These are phyloP conservation scores for Sphaerulina vaccinii DNA, from an alignment of 2,329 filamentous ascomycete species.

Conservation along the genomic window DNA sequence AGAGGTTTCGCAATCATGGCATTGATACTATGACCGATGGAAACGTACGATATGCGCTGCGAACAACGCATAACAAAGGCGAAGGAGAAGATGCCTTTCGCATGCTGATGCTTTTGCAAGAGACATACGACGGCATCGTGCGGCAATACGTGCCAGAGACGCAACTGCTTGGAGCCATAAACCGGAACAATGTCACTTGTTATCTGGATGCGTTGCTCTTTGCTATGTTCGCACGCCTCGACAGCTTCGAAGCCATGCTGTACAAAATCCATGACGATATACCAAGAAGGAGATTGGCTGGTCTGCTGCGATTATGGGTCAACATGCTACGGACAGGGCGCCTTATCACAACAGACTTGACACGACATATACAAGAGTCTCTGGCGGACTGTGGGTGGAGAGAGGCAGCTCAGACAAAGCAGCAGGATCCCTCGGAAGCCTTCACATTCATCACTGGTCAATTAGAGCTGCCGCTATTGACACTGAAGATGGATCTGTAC, in stretches of 20 bases:
- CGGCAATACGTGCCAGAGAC: slow-evolving; percentile 69
- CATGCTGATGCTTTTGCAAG: slow-evolving; percentile 73
- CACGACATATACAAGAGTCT: slow-evolving; percentile 76
- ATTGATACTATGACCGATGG: slow-evolving; percentile 58
- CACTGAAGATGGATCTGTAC: slow-evolving; percentile 90
- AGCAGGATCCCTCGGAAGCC: slow-evolving; percentile 94
- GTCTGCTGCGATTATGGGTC: slow-evolving; percentile 82
- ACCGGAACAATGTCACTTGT: slow-evolving; percentile 84
- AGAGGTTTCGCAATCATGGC: slow-evolving; percentile 53
- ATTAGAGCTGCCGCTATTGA: slow-evolving; percentile 80
- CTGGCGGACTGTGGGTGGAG: slow-evolving; percentile 85
- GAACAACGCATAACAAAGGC: slow-evolving; percentile 61
- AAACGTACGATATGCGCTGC: slow-evolving; percentile 63
- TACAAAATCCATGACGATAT: slow-evolving; percentile 76
- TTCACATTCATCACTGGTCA: slow-evolving; percentile 93
- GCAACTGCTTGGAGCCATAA: slow-evolving; percentile 79
- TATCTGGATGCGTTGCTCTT: slow-evolving; percentile 90
- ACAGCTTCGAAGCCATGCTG: slow-evolving; percentile 89
- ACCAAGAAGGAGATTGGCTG: slow-evolving; percentile 69
- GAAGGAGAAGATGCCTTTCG: slow-evolving; percentile 73
- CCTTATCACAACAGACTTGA: slow-evolving; percentile 81
- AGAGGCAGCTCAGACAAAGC: slow-evolving; percentile 71
- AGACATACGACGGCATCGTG: slow-evolving; percentile 77
- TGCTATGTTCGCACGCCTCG: slow-evolving; percentile 89
- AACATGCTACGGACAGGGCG: slow-evolving; percentile 84